These are phyloP conservation scores for Syzygium syzygioides DNA, from an alignment of 441 rosid species.

Conservation along the genomic window DNA sequence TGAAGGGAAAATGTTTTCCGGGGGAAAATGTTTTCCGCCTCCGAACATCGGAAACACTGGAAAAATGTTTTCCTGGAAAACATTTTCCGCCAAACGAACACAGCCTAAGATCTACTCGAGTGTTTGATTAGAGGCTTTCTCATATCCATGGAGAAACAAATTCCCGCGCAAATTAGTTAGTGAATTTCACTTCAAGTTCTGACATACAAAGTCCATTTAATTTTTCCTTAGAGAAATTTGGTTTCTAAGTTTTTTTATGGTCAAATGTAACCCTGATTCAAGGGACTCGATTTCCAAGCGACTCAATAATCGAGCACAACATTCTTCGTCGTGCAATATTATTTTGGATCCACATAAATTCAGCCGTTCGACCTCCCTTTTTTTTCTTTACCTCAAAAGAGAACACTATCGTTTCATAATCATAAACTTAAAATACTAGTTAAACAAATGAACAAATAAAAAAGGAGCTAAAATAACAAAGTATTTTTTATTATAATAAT, in stretches of 20 bases:
- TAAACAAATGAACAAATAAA: neutral
- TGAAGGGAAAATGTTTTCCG: no score
- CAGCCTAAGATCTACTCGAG: neutral
- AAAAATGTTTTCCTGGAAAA: no score
- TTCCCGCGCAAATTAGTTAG: neutral
- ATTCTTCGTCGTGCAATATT: neutral
- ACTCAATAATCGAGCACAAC: neutral
- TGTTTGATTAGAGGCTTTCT: neutral
- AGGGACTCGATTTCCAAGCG: neutral
- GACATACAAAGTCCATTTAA: fast-evolving
- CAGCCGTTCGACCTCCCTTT: fast-evolving
- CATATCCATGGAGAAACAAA: neutral
- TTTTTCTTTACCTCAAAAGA: neutral
- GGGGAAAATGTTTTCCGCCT: no score
- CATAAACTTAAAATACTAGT: neutral
- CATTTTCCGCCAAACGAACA: no score
- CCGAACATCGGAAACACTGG: no score
- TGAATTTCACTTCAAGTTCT: fast-evolving
- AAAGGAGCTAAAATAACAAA: neutral
- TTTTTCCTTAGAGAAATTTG: neutral
- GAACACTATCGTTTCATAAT: neutral
- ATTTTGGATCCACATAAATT: neutral
- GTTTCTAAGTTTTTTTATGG: neutral
- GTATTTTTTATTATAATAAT: neutral
- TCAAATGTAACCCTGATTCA: fast-evolving